Evolutionary conservation across 2,329 filamentous ascomycete species (phyloP), one percentile per base, ranked within the genome.

Genomic region (Pseudophaeomoniella oleicola): DNA sequence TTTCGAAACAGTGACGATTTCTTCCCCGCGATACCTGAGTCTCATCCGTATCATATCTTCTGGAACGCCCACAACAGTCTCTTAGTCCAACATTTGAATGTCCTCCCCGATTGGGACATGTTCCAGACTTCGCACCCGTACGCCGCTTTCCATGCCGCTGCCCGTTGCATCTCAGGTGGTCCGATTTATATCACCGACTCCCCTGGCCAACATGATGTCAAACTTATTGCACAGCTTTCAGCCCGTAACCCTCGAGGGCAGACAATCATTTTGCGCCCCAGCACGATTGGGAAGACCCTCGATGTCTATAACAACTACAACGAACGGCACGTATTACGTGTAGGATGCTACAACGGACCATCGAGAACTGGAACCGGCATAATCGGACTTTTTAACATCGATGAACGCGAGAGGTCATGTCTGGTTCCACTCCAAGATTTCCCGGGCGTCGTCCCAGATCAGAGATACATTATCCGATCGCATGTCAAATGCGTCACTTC

Each of bases 1-100:
- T 71, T 86, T 13, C 80, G 90, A 33, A 96, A 92, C 58, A 92
- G 83, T 1, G 87, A 78, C 37, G 63, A 96, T 58, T 98, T 87
- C 66, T 94, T 92, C 56, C 90, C 90, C 0, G 74, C 86, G 32
- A 71, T 86, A 3, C 72, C 78, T 0, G 71, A 75, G 0, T 85
- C 81, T 4, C 90, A 98, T 43, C 74, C 87, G 0, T 98, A 90
- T 88, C 90, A 98, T 55, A 71, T 96, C 22, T 98, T 92, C 66
- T 75, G 80, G 44, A 98, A 96, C 52, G 88, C 88, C 0, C 82
- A 94, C 57, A 94, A 93, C 53, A 69, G 75, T 19, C 66, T 96
- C 1, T 64, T 96, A 11, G 87, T 81, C 2, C 77, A 84, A 43
- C 79, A 90, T 50, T 66, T 96, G 19, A 94, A 94, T 46, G 73